phyloP scores from a whole-genome alignment of 1,284 basidiomycete genomes.

The Puccinia horiana region DNA sequence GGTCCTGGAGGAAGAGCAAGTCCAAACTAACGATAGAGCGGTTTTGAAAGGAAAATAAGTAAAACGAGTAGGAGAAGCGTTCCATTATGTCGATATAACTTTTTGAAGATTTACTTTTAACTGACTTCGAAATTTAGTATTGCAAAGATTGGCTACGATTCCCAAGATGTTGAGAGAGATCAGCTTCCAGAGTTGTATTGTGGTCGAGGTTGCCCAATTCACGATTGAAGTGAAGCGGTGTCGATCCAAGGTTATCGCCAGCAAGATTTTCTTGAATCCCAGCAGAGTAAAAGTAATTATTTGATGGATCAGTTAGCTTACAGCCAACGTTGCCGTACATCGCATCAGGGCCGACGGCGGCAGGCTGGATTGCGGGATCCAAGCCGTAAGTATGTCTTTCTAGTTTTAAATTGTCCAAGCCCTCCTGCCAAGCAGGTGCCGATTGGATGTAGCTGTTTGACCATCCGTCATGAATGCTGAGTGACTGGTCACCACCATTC shows the following conservation, averaged over 20 bases:
- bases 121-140: neutral
- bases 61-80: neutral
- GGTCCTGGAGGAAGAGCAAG: no score
- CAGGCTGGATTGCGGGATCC: neutral
- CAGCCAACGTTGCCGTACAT: neutral
- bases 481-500: neutral
- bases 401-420: neutral
- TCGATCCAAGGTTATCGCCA: neutral
- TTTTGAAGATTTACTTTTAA: neutral
- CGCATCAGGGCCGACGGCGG: neutral
- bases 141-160: slow-evolving; percentile 6
- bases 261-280: neutral
- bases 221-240: neutral
- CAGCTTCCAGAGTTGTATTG: neutral
- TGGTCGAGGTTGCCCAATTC: neutral
- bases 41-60: neutral
- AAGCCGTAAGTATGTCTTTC: neutral
- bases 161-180: neutral
- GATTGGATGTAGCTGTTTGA: slow-evolving; percentile 4
- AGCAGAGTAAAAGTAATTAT: neutral
- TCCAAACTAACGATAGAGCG: no score
- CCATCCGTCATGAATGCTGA: neutral
- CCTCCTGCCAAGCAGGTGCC: slow-evolving; percentile 15
- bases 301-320: neutral
- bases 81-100: neutral